These are phyloP conservation scores for Alternaria rosae DNA, from an alignment of 2,329 filamentous ascomycete genomes.

Conservation along the genomic window DNA sequence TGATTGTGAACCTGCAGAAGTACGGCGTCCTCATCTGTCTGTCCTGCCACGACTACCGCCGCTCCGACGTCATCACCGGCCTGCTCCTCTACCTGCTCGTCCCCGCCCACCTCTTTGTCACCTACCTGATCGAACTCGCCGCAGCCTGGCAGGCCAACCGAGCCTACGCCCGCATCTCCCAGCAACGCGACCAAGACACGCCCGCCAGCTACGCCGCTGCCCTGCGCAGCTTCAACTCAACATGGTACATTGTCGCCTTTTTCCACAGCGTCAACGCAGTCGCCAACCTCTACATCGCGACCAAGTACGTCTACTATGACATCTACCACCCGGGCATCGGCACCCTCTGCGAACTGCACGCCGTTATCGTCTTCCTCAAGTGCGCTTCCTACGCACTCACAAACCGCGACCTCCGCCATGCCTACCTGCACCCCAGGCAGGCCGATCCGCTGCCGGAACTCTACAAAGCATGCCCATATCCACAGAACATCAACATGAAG, in stretches of 20 bases:
- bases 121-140: slow-evolving; percentile 85
- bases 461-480: slow-evolving; percentile 86
- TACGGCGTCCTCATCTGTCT: slow-evolving; percentile 96
- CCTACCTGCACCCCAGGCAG: slow-evolving; percentile 80
- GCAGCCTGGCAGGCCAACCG: slow-evolving; percentile 81
- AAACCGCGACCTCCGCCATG: slow-evolving; percentile 92
- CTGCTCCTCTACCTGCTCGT: slow-evolving; percentile 83
- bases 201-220: slow-evolving; percentile 65
- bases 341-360: slow-evolving; percentile 87
- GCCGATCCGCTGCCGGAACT: slow-evolving; percentile 78
- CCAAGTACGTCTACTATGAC: slow-evolving; percentile 85
- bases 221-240: slow-evolving; percentile 70
- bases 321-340: slow-evolving; percentile 95
- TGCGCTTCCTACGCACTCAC: slow-evolving; percentile 95
- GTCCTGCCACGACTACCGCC: slow-evolving; percentile 85
- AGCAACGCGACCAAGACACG: slow-evolving; percentile 60
- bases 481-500: slow-evolving; percentile 83
- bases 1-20: slow-evolving; percentile 98
- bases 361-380: slow-evolving; percentile 95
- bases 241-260: slow-evolving; percentile 82
- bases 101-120: slow-evolving; percentile 87
- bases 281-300: slow-evolving; percentile 79
- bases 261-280: slow-evolving; percentile 85
- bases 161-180: slow-evolving; percentile 63
- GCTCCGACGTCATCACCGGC: slow-evolving; percentile 78